Base-by-base conservation (phyloP, 2,329 filamentous ascomycete genomes). In the Clarireedia paspali region DNA sequence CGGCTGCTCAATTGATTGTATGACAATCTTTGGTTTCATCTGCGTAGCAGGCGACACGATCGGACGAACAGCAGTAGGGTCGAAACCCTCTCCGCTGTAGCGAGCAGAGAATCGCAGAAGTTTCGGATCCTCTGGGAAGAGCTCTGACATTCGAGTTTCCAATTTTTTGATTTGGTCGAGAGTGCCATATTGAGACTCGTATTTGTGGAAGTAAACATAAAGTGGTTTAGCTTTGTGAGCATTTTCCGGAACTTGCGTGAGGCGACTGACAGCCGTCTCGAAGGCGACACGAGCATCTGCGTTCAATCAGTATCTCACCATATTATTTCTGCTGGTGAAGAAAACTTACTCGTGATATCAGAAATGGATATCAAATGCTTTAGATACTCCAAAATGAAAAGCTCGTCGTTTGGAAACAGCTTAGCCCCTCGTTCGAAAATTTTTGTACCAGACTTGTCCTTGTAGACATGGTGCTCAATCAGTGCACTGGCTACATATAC, bases 341-440 rank as follows among this genome's bases (percentile, higher is more conserved):
- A 34, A 34, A 34, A 78, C 88, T 79, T 79, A 95, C 89, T 96
- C 34, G 90, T 96, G 48, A 91, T 86, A 71, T 99, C 94, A 64
- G 95, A 92, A 68, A 89, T 90, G 12, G 88, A 87, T 65, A 97
- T 88, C 58, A 99, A 76, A 71, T 96, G 94, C 74, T 96, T 96
- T 65, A 99, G 78, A 70, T 99, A 97, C 71, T 97, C 91, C 51
- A 99, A 80, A 60, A 95, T 90, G 72, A 97, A 97, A 57, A 84
- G 80, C 70, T 96, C 91, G 66, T 97, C 92, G 49, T 95, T 89
- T 0, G 92, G 92, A 68, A 97, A 99, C 12, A 99, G 77, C 67
- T 90, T 94, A 61, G 92, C 85, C 20, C 94, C 94, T 47, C 92
- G 87, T 69, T 99, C 94, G 63, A 97, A 95, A 58, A 99, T 97